Evolutionary conservation across 2,329 filamentous ascomycete genomes (phyloP).

Genomic region (Phialophora chinensis): DNA sequence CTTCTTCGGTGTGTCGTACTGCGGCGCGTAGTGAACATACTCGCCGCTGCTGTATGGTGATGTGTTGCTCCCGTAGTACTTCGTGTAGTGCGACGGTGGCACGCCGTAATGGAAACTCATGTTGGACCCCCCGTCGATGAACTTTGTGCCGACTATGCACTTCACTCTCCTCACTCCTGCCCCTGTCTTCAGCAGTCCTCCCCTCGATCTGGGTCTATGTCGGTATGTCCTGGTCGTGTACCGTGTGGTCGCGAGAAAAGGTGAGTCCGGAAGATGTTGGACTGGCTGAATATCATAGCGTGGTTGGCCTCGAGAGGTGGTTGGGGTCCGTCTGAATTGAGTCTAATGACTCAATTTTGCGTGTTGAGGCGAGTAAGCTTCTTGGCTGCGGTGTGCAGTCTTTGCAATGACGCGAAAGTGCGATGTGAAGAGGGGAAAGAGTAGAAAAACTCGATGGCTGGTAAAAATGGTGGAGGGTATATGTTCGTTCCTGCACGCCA

Average conservation of each 20-base stretch:
- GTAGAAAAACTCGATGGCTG: constrained; percentile 31
- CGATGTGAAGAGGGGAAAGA: constrained; percentile 26
- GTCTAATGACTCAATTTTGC: constrained; percentile 35
- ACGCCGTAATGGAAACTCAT: constrained; percentile 40
- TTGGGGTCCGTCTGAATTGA: constrained; percentile 34
- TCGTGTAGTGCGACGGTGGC: constrained; percentile 39
- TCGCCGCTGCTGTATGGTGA: constrained; percentile 39
- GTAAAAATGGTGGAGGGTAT: constrained; percentile 23
- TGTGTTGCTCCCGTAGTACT: constrained; percentile 45
- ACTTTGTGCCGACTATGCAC: constrained; percentile 20
- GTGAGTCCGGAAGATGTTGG: constrained; percentile 36
- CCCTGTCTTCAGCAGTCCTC: constrained; percentile 35
- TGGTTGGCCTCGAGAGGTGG: constrained; percentile 30
- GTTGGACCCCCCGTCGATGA: constrained; percentile 19
- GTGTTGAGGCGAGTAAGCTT: constrained; percentile 15
- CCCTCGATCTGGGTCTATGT: constrained; percentile 39
- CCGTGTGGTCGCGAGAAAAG: constrained; percentile 33
- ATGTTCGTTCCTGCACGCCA: constrained; percentile 25
- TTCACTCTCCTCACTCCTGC: constrained; percentile 36
- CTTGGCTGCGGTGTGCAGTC: constrained; percentile 19
- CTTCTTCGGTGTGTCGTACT: constrained; percentile 51
- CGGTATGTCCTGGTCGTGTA: constrained; percentile 31
- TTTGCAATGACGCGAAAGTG: constrained; percentile 32
- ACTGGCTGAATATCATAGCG: constrained; percentile 40
- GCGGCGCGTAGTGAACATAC: constrained; percentile 40